A percentile compares a stretch with the other conserved stretches of the same genome.
Conservation (phyloP, 768 basidiomycete genomes). For the Hericium alpestre region DNA sequence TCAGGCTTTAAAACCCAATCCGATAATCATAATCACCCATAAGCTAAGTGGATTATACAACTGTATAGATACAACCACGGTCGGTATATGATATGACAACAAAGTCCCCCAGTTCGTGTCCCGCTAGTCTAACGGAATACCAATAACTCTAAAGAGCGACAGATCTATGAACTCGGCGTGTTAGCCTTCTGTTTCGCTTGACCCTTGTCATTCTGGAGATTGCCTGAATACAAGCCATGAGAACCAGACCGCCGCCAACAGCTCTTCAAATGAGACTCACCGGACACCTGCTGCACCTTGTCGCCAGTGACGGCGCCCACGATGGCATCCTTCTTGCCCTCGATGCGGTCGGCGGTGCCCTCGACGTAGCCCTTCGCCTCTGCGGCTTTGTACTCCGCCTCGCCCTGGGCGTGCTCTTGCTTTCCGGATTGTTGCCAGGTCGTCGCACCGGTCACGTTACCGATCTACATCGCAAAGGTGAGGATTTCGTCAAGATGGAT, state of each 20-base stretch:
- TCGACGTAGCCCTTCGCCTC: conserved; percentile 41
- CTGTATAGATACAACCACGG: too few species aligned
- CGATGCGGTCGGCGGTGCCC: conserved; percentile 33
- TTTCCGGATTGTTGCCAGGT: conserved; percentile 40
- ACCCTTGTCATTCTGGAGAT: conserved; percentile 38
- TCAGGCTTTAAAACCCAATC: too few species aligned
- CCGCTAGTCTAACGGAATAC: too few species aligned
- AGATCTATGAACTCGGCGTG: conserved; percentile 13
- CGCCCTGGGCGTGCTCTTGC: conserved; percentile 41
- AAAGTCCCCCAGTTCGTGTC: too few species aligned
- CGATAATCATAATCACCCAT: too few species aligned
- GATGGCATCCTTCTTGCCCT: conserved; percentile 37
- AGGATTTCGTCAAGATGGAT: not conserved
- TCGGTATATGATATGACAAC: too few species aligned
- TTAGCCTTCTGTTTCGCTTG: conserved; percentile 37
- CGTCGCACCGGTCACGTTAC: conserved; percentile 35
- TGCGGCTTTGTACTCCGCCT: conserved; percentile 39
- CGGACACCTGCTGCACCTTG: conserved; percentile 30
- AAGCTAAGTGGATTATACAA: too few species aligned
- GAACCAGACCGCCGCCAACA: not conserved
- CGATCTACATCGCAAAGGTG: conserved; percentile 18
- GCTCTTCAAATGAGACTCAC: conserved; percentile 20
- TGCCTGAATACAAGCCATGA: conserved; percentile 24
- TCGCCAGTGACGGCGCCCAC: conserved; percentile 46
- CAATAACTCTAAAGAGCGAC: too few species aligned